phyloP scores from a whole-genome alignment of 345 rosid species.

The Aquilaria malaccensis region DNA sequence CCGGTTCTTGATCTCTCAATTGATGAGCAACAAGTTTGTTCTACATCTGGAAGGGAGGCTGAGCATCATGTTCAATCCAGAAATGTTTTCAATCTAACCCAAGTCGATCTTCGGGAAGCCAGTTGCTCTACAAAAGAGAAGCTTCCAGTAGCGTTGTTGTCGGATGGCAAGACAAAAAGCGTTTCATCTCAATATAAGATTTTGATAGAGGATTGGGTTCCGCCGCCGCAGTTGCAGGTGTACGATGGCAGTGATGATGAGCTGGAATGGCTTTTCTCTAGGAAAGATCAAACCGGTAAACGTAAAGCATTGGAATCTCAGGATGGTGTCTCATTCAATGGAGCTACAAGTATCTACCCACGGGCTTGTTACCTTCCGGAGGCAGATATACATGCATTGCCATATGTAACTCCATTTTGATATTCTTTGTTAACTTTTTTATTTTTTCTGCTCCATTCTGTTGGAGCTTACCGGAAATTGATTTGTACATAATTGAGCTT shows the following conservation, averaged over 20 bases:
- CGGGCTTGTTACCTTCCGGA: slow-evolving; percentile 29
- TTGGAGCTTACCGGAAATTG: no score
- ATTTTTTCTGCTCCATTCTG: neutral
- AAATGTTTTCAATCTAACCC: neutral
- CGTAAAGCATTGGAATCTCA: slow-evolving; percentile 4
- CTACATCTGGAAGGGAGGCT: slow-evolving; percentile 15
- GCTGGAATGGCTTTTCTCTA: slow-evolving; percentile 49
- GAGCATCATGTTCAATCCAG: neutral
- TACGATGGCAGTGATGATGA: slow-evolving; percentile 11
- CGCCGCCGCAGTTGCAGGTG: slow-evolving; percentile 13
- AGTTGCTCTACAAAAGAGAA: neutral
- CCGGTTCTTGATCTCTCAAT: slow-evolving; percentile 7
- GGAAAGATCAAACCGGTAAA: neutral
- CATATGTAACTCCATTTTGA: slow-evolving; percentile 56
- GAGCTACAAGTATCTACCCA: slow-evolving; percentile 21
- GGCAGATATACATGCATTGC: slow-evolving; percentile 50
- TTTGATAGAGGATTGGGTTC: slow-evolving; percentile 42
- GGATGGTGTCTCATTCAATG: slow-evolving; percentile 3
- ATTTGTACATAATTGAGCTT: no score
- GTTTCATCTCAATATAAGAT: slow-evolving; percentile 19
- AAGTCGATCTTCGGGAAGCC: neutral
- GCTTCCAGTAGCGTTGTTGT: neutral
- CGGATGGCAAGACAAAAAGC: slow-evolving; percentile 5
- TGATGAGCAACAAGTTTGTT: slow-evolving; percentile 9
- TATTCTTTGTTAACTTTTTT: neutral